Percentiles rank a stretch among this genome's conserved stretches.
Conservation (phyloP, 2,329 filamentous ascomycete species). For the Plenodomus tracheiphilus region DNA sequence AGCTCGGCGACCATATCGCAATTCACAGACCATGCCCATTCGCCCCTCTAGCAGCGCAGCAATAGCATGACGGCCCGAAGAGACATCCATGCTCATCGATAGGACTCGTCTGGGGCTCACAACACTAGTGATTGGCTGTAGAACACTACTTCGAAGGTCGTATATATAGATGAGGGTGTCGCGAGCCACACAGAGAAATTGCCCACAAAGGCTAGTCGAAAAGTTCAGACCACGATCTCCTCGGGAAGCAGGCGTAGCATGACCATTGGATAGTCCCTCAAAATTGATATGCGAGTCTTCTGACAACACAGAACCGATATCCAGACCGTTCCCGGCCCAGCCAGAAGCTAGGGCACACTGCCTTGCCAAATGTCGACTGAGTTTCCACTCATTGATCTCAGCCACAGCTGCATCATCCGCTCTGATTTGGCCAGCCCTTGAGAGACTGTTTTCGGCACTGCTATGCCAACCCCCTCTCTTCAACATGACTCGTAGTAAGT, state of each 20-base stretch:
- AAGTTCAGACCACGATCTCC: slow-evolving; percentile 47
- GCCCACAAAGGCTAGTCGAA: slow-evolving; percentile 61
- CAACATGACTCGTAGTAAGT: slow-evolving; percentile 58
- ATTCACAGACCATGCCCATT: slow-evolving; percentile 63
- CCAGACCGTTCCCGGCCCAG: slow-evolving; percentile 46
- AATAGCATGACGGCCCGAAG: slow-evolving; percentile 57
- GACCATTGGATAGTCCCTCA: slow-evolving; percentile 33
- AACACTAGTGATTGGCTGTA: slow-evolving; percentile 57
- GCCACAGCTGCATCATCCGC: neutral
- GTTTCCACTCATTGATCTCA: slow-evolving; percentile 38
- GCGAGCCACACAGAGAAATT: slow-evolving; percentile 60
- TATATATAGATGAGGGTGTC: slow-evolving; percentile 63
- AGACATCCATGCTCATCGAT: slow-evolving; percentile 66
- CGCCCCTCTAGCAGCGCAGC: slow-evolving; percentile 64
- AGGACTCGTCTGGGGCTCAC: slow-evolving; percentile 61
- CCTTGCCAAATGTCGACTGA: slow-evolving; percentile 54
- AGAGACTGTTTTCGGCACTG: slow-evolving; percentile 3
- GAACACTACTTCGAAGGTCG: slow-evolving; percentile 42
- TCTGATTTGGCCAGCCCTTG: neutral
- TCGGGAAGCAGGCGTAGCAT: slow-evolving; percentile 11
- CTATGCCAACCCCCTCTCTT: slow-evolving; percentile 57
- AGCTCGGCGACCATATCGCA: slow-evolving; percentile 14
- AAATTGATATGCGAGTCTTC: slow-evolving; percentile 40
- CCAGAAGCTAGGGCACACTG: slow-evolving; percentile 52
- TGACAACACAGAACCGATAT: slow-evolving; percentile 12